A percentile compares a stretch with the other conserved stretches of the same genome.
Evolutionary conservation across 164 flowering plant genomes (phyloP).

Genomic region (Nymphaea colorata): DNA sequence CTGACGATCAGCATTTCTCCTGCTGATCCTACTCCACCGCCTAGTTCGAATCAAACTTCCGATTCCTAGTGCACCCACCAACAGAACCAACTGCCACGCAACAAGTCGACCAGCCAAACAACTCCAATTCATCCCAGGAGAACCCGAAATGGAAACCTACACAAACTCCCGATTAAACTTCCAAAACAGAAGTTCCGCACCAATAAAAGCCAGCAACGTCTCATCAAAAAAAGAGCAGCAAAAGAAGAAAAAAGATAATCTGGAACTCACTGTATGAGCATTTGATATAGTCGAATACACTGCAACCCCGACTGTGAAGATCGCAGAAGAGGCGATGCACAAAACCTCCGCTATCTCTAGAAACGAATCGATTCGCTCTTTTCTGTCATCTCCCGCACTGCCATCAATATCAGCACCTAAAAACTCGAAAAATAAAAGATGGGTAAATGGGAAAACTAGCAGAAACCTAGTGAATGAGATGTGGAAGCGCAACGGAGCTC

Average conservation of each 20-base stretch:
- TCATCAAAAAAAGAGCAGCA: no score
- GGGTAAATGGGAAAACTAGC: neutral
- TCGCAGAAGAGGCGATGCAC: constrained; percentile 39
- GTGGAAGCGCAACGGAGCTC: neutral
- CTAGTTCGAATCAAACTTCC: constrained; percentile 59
- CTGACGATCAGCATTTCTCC: constrained; percentile 12
- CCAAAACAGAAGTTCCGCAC: neutral
- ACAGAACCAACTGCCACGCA: constrained; percentile 34
- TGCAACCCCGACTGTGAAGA: constrained; percentile 25
- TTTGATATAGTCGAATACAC: neutral
- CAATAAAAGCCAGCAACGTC: neutral
- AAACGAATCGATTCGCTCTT: constrained; percentile 25
- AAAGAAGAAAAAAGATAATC: neutral
- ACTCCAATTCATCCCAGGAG: constrained; percentile 19
- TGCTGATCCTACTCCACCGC: constrained; percentile 53
- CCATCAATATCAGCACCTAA: constrained; percentile 2
- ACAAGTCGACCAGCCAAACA: constrained; percentile 26
- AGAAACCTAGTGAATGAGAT: neutral
- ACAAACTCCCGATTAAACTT: neutral
- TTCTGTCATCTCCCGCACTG: constrained; percentile 4
- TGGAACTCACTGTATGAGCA: constrained; percentile 25
- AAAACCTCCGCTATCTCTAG: constrained; percentile 43
- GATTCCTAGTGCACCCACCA: constrained; percentile 40
- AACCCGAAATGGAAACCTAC: constrained; percentile 4
- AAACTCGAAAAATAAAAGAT: neutral